A percentile compares a stretch with the other conserved stretches of the same genome.
These are phyloP conservation scores for Penicillium sp. DNA, from an alignment of 2,329 filamentous ascomycete species.

Conservation along the genomic window DNA sequence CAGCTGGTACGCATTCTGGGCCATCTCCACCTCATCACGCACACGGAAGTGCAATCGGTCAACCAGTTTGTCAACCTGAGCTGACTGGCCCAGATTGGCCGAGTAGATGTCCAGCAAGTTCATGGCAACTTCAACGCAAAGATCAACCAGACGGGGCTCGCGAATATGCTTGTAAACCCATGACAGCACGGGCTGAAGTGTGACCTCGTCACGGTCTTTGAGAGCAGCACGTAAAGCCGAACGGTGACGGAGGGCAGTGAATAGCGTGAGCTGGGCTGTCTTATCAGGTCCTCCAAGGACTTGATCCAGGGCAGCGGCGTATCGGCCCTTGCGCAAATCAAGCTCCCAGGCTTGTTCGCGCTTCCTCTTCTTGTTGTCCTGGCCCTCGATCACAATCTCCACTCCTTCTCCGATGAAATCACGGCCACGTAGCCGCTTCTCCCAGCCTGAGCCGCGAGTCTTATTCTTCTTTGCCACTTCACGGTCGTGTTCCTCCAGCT, in stretches of 20 bases:
- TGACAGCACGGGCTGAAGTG: conserved; percentile 76
- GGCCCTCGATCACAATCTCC: conserved; percentile 81
- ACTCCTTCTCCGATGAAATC: conserved; percentile 82
- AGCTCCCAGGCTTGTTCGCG: conserved; percentile 77
- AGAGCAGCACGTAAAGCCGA: conserved; percentile 81
- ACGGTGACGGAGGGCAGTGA: conserved; percentile 83
- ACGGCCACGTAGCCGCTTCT: conserved; percentile 66
- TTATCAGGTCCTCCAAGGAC: conserved; percentile 66
- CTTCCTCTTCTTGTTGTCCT: conserved; percentile 61
- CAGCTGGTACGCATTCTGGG: conserved; percentile 78
- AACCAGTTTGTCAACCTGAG: conserved; percentile 71
- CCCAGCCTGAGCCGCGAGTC: conserved; percentile 58
- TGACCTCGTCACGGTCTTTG: conserved; percentile 75
- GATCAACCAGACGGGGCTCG: conserved; percentile 75
- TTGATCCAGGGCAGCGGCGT: conserved; percentile 74
- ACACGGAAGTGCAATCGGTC: conserved; percentile 70
- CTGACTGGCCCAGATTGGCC: conserved; percentile 72
- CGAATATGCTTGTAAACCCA: conserved; percentile 82
- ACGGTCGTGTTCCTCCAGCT: conserved; percentile 74
- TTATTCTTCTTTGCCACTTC: conserved; percentile 69
- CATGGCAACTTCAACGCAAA: conserved; percentile 81
- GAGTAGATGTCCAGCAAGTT: conserved; percentile 85
- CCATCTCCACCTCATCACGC: conserved; percentile 74
- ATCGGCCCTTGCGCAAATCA: conserved; percentile 75
- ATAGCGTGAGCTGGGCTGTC: conserved; percentile 69